Evolutionary conservation across 768 basidiomycete species (phyloP).

Genomic region (Suillus alpinus): DNA sequence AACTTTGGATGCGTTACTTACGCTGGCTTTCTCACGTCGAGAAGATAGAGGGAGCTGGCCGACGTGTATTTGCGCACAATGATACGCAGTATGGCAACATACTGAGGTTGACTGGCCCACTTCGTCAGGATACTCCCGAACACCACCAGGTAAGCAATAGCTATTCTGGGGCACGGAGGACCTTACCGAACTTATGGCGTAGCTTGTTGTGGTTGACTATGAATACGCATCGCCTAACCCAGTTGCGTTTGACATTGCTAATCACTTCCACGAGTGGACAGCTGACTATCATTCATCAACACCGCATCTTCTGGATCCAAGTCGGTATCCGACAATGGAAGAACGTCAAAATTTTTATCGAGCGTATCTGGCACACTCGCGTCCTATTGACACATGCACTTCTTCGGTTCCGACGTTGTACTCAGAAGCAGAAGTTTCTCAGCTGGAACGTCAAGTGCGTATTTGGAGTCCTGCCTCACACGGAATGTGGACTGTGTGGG

Average conservation of each 20-base stretch:
- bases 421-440: constrained; percentile 45
- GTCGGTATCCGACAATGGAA: constrained; percentile 66
- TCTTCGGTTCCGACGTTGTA: constrained; percentile 15
- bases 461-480: constrained; percentile 91
- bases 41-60: constrained; percentile 54
- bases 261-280: constrained; percentile 98
- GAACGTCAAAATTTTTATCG: constrained; percentile 83
- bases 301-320: constrained; percentile 63
- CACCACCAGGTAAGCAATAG: constrained; percentile 66
- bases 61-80: constrained; percentile 84
- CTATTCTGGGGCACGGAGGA: not conserved
- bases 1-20: constrained; percentile 67
- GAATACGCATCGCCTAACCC: constrained; percentile 95
- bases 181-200: constrained; percentile 14
- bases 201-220: constrained; percentile 97
- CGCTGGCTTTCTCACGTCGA: constrained; percentile 66
- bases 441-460: constrained; percentile 74
- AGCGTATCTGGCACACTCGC: constrained; percentile 69
- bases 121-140: constrained; percentile 55
- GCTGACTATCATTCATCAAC: constrained; percentile 77
- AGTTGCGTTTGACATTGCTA: constrained; percentile 92
- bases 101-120: constrained; percentile 56
- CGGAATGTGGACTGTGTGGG: constrained; percentile 95
- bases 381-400: constrained; percentile 19
- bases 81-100: constrained; percentile 97